Evolutionary conservation across 441 rosid species (phyloP).

Genomic region (Eutrema salsugineum): DNA sequence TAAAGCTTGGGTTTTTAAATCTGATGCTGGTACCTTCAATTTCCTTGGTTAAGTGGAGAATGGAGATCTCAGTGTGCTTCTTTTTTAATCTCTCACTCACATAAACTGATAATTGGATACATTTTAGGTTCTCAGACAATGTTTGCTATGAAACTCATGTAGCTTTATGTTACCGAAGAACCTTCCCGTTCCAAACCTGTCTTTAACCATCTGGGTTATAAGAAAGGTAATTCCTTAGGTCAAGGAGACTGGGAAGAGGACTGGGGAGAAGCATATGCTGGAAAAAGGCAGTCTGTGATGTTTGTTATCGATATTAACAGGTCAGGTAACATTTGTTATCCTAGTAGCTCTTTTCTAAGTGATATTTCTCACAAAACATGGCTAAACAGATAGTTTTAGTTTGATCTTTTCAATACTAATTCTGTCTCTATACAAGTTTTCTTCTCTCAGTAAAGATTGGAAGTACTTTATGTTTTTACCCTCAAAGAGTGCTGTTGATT

Average conservation of each 20-base stretch:
- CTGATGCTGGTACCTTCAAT: conserved; percentile 44
- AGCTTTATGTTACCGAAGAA: conserved; percentile 88
- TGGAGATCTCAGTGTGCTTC: too few relatives aligned
- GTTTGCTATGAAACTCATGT: conserved; percentile 69
- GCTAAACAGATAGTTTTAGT: not conserved
- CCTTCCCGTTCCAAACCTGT: conserved; percentile 64
- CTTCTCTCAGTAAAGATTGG: conserved; percentile 56
- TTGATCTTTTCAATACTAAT: not conserved
- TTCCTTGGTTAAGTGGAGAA: too few relatives aligned
- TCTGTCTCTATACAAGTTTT: not conserved
- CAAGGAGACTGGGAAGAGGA: conserved; percentile 97
- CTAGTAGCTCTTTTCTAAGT: not conserved
- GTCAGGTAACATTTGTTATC: conserved; percentile 30
- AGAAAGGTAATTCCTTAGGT: conserved; percentile 44
- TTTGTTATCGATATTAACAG: conserved; percentile 61
- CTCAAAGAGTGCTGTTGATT: conserved; percentile 59
- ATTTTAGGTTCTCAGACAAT: too few relatives aligned
- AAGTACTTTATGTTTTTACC: conserved; percentile 62
- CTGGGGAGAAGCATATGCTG: conserved; percentile 94
- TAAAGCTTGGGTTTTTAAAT: conserved; percentile 74
- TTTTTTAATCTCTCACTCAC: not conserved
- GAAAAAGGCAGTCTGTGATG: conserved; percentile 69
- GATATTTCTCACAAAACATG: not conserved
- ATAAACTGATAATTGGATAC: too few relatives aligned
- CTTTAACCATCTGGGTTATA: conserved; percentile 48